These are phyloP conservation scores for Calycina herbarum DNA, from an alignment of 2,329 filamentous ascomycete genomes.

Conservation along the genomic window DNA sequence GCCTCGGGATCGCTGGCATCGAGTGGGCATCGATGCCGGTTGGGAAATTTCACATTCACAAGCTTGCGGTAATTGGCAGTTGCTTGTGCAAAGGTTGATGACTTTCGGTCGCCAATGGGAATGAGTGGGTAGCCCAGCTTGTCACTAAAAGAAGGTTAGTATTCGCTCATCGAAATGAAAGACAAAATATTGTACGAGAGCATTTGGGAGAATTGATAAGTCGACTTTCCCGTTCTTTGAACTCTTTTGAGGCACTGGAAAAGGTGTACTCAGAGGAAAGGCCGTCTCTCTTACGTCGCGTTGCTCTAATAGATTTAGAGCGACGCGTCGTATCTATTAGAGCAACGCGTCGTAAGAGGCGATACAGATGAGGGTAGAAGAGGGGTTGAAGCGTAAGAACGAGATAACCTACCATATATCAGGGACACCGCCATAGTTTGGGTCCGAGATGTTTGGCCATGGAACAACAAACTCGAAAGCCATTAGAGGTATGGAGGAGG, in stretches of 20 bases:
- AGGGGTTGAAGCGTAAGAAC: not conserved
- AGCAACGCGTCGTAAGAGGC: not conserved
- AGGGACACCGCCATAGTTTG: not conserved
- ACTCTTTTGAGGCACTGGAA: too few relatives aligned
- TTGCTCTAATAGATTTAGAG: not conserved
- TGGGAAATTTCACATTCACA: not conserved
- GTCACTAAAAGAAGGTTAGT: not conserved
- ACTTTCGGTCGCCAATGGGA: not conserved
- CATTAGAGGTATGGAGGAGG: not conserved
- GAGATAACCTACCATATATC: not conserved
- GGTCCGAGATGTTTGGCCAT: not conserved
- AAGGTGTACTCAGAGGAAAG: too few relatives aligned
- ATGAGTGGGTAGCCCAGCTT: not conserved
- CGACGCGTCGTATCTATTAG: not conserved
- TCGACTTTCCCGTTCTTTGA: not conserved
- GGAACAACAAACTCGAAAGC: not conserved
- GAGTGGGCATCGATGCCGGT: constrained; percentile 3
- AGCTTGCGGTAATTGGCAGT: constrained; percentile 3
- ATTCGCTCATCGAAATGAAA: not conserved
- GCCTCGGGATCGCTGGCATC: constrained; percentile 5
- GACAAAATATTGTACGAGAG: not conserved
- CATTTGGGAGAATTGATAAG: not conserved
- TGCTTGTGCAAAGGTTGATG: not conserved
- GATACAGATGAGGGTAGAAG: not conserved
- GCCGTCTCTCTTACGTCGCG: too few relatives aligned